Conservation (phyloP, 306 rosid genomes). For the Sicyos baderoa region DNA sequence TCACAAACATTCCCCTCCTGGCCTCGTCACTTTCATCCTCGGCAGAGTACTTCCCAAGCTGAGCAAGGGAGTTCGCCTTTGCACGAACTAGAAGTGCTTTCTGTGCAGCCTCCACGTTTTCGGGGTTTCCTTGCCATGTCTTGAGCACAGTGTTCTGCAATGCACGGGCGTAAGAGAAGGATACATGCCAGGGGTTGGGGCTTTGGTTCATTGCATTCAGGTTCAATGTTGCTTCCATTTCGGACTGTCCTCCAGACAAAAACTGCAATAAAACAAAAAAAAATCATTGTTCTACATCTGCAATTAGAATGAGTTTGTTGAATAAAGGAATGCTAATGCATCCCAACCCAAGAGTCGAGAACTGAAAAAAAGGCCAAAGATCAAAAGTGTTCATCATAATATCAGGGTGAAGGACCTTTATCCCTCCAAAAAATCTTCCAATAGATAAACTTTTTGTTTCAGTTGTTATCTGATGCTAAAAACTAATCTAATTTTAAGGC, state of each 20-base stretch:
- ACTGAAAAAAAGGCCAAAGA: background rate
- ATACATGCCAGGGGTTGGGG: conserved; percentile 98
- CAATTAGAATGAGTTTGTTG: background rate
- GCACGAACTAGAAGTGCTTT: conserved; percentile 80
- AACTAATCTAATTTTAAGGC: background rate
- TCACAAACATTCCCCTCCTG: conserved; percentile 80
- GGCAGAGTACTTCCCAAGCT: conserved; percentile 82
- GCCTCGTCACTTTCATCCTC: conserved; percentile 86
- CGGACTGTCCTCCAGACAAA: conserved; percentile 97
- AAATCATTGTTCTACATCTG: background rate
- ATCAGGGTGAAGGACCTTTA: background rate
- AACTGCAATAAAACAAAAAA: conserved; percentile 38
- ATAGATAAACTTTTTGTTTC: background rate
- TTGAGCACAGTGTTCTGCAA: conserved; percentile 83
- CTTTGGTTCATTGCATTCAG: conserved; percentile 97
- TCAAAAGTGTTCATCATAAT: background rate
- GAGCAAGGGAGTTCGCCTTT: conserved; percentile 94
- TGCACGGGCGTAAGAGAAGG: conserved; percentile 97
- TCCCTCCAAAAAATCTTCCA: background rate
- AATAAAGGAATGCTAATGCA: background rate
- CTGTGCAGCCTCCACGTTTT: conserved; percentile 71
- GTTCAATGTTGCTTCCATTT: conserved; percentile 81
- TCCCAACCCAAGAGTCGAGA: background rate
- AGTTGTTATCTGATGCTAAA: background rate
- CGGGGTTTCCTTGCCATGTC: conserved; percentile 89